A percentile compares a stretch with the other conserved stretches of the same genome.
Evolutionary conservation across 768 basidiomycete species (phyloP).

Genomic region (Amylocystis lapponica): DNA sequence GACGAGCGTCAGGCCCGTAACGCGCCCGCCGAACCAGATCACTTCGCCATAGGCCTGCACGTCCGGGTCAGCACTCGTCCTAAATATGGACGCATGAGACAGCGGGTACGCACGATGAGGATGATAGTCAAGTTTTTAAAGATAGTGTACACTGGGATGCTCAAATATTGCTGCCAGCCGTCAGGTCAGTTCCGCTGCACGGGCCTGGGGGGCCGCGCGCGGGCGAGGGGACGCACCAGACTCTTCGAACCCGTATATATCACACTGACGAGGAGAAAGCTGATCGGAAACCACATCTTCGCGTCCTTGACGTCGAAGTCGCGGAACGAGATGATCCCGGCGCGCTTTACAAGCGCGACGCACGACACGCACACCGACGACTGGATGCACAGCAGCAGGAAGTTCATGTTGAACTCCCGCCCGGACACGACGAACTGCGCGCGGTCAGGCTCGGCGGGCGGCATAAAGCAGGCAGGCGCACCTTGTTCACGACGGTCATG

Average conservation of each 20-base stretch:
- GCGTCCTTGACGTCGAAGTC: slow-evolving; percentile 80
- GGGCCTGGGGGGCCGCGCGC: too few species aligned
- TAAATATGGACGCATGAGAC: neutral
- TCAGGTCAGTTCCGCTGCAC: too few species aligned
- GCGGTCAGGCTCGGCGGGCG: neutral
- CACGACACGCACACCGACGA: slow-evolving; percentile 80
- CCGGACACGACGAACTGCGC: slow-evolving; percentile 92
- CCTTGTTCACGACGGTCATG: slow-evolving; percentile 98
- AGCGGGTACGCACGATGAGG: slow-evolving; percentile 71
- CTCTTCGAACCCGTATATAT: slow-evolving; percentile 99
- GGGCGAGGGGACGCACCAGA: slow-evolving; percentile 53
- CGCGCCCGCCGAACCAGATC: slow-evolving; percentile 89
- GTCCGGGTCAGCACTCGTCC: neutral
- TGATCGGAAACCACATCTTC: slow-evolving; percentile 92
- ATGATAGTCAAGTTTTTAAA: slow-evolving; percentile 99
- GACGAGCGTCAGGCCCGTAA: slow-evolving; percentile 81
- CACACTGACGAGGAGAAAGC: slow-evolving; percentile 83
- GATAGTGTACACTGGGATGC: slow-evolving; percentile 97
- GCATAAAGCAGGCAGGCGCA: slow-evolving; percentile 26
- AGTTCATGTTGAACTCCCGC: slow-evolving; percentile 92
- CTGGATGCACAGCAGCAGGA: slow-evolving; percentile 88
- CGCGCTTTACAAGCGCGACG: slow-evolving; percentile 66
- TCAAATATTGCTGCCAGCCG: slow-evolving; percentile 95
- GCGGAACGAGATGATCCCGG: slow-evolving; percentile 80
- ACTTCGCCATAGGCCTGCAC: slow-evolving; percentile 93